These are phyloP conservation scores for Boletus vermiculosoides DNA, from an alignment of 768 basidiomycete species.

Conservation along the genomic window DNA sequence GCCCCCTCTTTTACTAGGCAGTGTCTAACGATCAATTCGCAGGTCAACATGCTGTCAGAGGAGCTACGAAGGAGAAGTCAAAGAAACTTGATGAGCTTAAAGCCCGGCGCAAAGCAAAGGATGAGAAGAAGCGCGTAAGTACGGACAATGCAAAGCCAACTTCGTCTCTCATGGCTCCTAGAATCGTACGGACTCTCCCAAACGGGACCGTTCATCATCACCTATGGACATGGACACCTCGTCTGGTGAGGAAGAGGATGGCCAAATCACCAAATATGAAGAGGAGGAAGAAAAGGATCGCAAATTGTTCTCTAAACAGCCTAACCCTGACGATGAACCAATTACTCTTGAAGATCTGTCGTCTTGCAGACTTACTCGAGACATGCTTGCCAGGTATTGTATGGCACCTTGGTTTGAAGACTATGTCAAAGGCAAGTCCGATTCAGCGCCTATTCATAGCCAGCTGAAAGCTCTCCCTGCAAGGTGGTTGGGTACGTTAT, in stretches of 20 bases:
- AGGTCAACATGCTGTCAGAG: slow-evolving; percentile 76
- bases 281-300: slow-evolving; percentile 69
- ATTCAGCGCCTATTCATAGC: background rate
- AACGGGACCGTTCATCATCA: slow-evolving; percentile 72
- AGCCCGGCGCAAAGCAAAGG: slow-evolving; percentile 83
- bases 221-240: slow-evolving; percentile 86
- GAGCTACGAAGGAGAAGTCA: slow-evolving; percentile 77
- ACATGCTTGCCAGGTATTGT: slow-evolving; percentile 67
- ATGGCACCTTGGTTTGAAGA: slow-evolving; percentile 85
- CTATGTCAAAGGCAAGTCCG: slow-evolving; percentile 63
- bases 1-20: background rate
- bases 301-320: slow-evolving; percentile 45
- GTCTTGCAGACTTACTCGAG: slow-evolving; percentile 62
- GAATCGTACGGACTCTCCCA: slow-evolving; percentile 55
- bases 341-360: slow-evolving; percentile 58
- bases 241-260: slow-evolving; percentile 74
- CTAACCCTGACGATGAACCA: slow-evolving; percentile 44
- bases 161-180: slow-evolving; percentile 26
- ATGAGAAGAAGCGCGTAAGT: slow-evolving; percentile 79
- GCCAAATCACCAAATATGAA: slow-evolving; percentile 70
- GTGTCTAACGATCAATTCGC: slow-evolving; percentile 9
- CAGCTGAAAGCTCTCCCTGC: slow-evolving; percentile 3
- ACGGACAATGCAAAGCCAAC: background rate
- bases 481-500: slow-evolving; percentile 86
- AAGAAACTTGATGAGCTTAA: slow-evolving; percentile 82